phyloP scores from a whole-genome alignment of 2,329 filamentous ascomycete genomes.

The Coniochaeta sp. region DNA sequence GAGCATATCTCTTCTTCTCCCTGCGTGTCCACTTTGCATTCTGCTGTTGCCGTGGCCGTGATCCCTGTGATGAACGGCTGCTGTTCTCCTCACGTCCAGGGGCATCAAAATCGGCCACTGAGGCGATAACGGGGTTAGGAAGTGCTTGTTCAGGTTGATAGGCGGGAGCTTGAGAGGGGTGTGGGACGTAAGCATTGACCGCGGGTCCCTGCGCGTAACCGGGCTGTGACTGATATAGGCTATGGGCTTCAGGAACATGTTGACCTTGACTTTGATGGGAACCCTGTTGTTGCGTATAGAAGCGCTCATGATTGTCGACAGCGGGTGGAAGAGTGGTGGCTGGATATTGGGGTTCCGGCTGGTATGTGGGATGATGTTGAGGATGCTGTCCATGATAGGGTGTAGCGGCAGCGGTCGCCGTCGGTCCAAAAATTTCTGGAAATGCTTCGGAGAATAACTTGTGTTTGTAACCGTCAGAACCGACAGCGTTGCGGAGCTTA shows the following conservation, averaged over 20 bases:
- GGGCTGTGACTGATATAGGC: not conserved
- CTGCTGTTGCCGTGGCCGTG: not conserved
- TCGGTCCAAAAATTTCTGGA: conserved; percentile 21
- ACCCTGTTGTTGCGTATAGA: not conserved
- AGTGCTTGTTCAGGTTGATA: not conserved
- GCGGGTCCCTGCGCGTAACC: not conserved
- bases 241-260: not conserved
- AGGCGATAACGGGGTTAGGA: not conserved
- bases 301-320: not conserved
- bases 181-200: not conserved
- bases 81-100: not conserved
- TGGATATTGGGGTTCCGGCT: not conserved
- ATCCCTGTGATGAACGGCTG: not conserved
- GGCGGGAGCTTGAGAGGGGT: not conserved
- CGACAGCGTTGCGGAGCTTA: conserved; percentile 18
- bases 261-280: not conserved
- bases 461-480: conserved; percentile 23
- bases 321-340: not conserved
- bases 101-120: not conserved
- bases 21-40: not conserved
- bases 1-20: not conserved
- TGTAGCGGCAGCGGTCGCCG: not conserved
- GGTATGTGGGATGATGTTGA: not conserved
- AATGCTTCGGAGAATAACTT: conserved; percentile 30
- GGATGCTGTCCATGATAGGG: conserved; percentile 1